These are phyloP conservation scores for Wakefieldia striispora DNA, from an alignment of 768 basidiomycete species.

Conservation along the genomic window DNA sequence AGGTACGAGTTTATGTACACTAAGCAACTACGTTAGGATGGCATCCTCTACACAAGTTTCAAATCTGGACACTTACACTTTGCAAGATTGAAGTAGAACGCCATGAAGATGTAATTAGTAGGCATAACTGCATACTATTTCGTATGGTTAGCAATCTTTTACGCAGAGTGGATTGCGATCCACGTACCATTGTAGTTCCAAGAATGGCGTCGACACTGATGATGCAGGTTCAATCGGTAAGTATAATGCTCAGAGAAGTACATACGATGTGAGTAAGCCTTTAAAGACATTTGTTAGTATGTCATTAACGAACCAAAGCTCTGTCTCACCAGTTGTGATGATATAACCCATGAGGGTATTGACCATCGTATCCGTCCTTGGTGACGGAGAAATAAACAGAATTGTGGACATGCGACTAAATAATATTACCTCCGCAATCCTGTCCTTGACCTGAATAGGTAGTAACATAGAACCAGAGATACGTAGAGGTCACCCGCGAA, in stretches of 20 bases:
- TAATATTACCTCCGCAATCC: conserved; percentile 46
- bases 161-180: too few species aligned
- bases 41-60: not conserved
- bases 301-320: conserved; percentile 12
- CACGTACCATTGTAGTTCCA: conserved; percentile 40
- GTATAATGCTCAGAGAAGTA: not conserved
- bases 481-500: conserved; percentile 53
- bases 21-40: conserved; percentile 13
- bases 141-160: not conserved
- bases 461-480: conserved; percentile 46
- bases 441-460: conserved; percentile 47
- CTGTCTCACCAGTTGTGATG: conserved; percentile 50
- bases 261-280: conserved; percentile 40
- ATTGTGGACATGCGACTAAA: not conserved
- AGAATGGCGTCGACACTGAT: conserved; percentile 45
- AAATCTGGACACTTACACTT: conserved; percentile 40
- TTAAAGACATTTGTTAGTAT: conserved; percentile 24
- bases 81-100: conserved; percentile 50
- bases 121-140: conserved; percentile 50
- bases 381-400: not conserved
- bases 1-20: conserved; percentile 60
- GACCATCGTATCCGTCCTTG: conserved; percentile 52
- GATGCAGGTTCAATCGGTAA: not conserved
- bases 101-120: conserved; percentile 53
- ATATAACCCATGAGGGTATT: conserved; percentile 48